Evolutionary conservation across 1,139 yeast species (phyloP).

Genomic region (Wickerhamomyces sp.): DNA sequence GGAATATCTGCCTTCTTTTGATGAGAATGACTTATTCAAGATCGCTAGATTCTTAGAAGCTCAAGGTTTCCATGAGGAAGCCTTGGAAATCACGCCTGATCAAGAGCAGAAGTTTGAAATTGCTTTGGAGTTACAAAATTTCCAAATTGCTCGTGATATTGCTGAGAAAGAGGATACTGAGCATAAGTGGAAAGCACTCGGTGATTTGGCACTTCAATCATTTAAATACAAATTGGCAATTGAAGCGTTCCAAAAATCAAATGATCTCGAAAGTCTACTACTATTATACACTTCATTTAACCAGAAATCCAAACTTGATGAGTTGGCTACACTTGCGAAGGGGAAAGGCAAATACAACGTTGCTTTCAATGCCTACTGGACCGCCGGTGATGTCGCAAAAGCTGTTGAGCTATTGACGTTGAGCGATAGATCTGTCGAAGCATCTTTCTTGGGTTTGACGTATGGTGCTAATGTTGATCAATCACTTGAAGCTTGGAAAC

Average conservation of each 20-base stretch:
- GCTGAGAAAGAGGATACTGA: slow-evolving; percentile 52
- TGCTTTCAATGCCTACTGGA: slow-evolving; percentile 92
- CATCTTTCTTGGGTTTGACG: slow-evolving; percentile 73
- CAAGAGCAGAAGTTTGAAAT: slow-evolving; percentile 82
- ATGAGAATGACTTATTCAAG: slow-evolving; percentile 65
- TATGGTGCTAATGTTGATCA: slow-evolving; percentile 55
- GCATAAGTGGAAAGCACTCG: slow-evolving; percentile 86
- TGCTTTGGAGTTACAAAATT: slow-evolving; percentile 63
- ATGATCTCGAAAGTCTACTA: slow-evolving; percentile 77
- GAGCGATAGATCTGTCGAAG: slow-evolving; percentile 77
- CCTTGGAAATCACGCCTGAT: slow-evolving; percentile 77
- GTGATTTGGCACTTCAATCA: slow-evolving; percentile 73
- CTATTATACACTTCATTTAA: slow-evolving; percentile 82
- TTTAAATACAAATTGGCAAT: slow-evolving; percentile 84
- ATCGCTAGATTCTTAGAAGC: slow-evolving; percentile 91
- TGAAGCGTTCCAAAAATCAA: slow-evolving; percentile 72
- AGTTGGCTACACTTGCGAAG: slow-evolving; percentile 62
- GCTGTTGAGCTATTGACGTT: slow-evolving; percentile 64
- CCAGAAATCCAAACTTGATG: slow-evolving; percentile 51
- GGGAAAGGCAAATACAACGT: slow-evolving; percentile 75
- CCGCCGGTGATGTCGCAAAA: slow-evolving; percentile 61
- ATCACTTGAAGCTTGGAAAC: slow-evolving; percentile 64
- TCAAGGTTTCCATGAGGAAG: slow-evolving; percentile 81
- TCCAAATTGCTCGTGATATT: slow-evolving; percentile 68
- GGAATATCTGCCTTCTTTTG: slow-evolving; percentile 56